phyloP scores from a whole-genome alignment of 352 stramenopile species.

The Globisporangium iwayamae region DNA sequence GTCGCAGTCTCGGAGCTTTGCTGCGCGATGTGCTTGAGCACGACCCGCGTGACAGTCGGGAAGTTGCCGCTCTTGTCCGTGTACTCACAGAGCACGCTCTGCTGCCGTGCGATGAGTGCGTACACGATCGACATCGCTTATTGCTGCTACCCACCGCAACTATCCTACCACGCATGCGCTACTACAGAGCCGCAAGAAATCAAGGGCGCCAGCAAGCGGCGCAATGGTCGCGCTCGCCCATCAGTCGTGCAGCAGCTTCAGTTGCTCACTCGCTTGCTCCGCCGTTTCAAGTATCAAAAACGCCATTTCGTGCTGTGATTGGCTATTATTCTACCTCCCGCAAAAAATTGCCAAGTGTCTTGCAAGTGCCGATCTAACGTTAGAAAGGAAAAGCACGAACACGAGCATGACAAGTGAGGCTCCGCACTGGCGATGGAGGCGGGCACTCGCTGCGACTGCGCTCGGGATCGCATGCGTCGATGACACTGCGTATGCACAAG shows the following conservation, averaged over 20 bases:
- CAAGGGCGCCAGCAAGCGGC: neutral
- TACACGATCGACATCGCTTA: constrained; percentile 74
- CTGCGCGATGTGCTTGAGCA: constrained; percentile 69
- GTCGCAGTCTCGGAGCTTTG: constrained; percentile 28
- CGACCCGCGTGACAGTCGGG: constrained; percentile 61
- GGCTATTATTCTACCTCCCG: neutral
- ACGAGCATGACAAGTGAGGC: neutral
- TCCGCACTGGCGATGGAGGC: neutral
- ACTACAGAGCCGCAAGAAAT: neutral
- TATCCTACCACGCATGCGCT: constrained; percentile 8
- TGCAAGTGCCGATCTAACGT: constrained; percentile 1
- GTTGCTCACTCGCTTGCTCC: neutral
- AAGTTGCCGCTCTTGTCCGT: constrained; percentile 78
- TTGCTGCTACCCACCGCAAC: neutral
- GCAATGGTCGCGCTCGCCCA: constrained; percentile 8
- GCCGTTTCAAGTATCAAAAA: constrained; percentile 4
- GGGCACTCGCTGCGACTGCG: neutral
- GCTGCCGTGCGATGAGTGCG: constrained; percentile 59
- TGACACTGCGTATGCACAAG: neutral
- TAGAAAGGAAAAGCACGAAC: neutral
- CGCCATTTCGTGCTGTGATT: neutral
- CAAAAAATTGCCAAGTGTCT: neutral
- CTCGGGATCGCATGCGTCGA: neutral
- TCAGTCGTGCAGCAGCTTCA: neutral
- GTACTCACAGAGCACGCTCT: constrained; percentile 78